Evolutionary conservation across 345 rosid genomes (phyloP).

Genomic region (Pseudoturritis turrita): DNA sequence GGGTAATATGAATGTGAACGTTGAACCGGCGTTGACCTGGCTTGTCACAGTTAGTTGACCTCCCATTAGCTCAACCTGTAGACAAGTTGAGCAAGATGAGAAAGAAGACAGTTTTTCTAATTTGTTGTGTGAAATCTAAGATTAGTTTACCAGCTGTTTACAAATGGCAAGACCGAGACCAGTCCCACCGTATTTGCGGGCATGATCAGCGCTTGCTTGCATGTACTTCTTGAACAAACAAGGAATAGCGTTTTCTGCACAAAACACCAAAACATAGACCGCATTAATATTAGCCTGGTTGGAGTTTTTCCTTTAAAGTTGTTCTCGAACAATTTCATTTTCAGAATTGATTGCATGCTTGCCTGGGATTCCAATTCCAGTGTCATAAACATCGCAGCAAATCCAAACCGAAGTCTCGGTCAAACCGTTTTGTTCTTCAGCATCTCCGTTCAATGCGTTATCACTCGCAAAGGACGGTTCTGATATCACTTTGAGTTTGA

Average conservation of each 20-base stretch:
- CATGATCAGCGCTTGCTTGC: constrained; percentile 96
- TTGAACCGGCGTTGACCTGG: constrained; percentile 72
- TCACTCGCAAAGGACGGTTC: constrained; percentile 55
- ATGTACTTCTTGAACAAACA: constrained; percentile 79
- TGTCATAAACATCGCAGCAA: constrained; percentile 82
- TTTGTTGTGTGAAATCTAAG: not conserved
- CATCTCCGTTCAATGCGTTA: constrained; percentile 27
- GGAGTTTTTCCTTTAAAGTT: not conserved
- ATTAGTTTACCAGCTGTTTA: constrained; percentile 73
- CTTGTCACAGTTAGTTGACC: constrained; percentile 89
- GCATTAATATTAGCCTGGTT: not conserved
- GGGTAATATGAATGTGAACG: constrained; percentile 82
- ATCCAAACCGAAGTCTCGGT: constrained; percentile 74
- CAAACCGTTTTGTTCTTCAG: constrained; percentile 34
- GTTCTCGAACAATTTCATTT: not conserved
- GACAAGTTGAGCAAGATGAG: not conserved
- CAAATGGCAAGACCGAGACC: constrained; percentile 97
- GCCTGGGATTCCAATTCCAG: constrained; percentile 99
- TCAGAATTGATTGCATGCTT: constrained; percentile 5
- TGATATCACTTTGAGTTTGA: constrained; percentile 62
- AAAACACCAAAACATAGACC: constrained; percentile 9
- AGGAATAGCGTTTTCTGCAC: constrained; percentile 82
- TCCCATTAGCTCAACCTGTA: constrained; percentile 94
- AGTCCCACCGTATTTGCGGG: constrained; percentile 96
- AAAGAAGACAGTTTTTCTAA: not conserved